These are phyloP conservation scores for Penicillium janthinellum DNA, from an alignment of 2,329 filamentous ascomycete genomes.

Conservation along the genomic window DNA sequence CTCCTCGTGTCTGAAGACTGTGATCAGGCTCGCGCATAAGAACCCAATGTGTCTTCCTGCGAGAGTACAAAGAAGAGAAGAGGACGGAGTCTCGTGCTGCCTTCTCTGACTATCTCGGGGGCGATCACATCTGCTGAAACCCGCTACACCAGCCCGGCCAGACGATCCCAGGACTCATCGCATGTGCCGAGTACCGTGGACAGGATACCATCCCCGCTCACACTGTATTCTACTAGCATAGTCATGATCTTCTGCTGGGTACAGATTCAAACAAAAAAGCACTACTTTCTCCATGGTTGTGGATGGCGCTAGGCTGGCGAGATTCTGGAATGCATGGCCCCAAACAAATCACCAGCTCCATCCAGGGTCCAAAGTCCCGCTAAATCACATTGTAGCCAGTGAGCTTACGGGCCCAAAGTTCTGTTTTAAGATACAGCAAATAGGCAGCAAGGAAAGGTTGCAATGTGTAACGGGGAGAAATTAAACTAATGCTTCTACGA, in stretches of 20 bases:
- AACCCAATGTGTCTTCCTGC: not conserved
- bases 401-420: not conserved
- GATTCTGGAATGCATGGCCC: not conserved
- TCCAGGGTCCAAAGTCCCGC: not conserved
- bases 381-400: not conserved
- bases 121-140: not conserved
- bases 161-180: not conserved
- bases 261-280: not conserved
- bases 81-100: not conserved
- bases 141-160: not conserved
- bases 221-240: not conserved
- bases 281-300: not conserved
- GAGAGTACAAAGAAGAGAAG: not conserved
- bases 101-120: not conserved
- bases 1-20: not conserved
- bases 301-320: not conserved
- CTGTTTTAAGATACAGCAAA: not conserved
- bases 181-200: slow-evolving; percentile 2
- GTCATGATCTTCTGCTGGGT: not conserved
- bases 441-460: not conserved
- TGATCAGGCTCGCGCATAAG: not conserved
- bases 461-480: not conserved
- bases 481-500: not conserved
- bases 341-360: not conserved
- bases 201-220: not conserved